Evolutionary conservation across 257 asterid genomes (phyloP).

Genomic region (Rhazya stricta): DNA sequence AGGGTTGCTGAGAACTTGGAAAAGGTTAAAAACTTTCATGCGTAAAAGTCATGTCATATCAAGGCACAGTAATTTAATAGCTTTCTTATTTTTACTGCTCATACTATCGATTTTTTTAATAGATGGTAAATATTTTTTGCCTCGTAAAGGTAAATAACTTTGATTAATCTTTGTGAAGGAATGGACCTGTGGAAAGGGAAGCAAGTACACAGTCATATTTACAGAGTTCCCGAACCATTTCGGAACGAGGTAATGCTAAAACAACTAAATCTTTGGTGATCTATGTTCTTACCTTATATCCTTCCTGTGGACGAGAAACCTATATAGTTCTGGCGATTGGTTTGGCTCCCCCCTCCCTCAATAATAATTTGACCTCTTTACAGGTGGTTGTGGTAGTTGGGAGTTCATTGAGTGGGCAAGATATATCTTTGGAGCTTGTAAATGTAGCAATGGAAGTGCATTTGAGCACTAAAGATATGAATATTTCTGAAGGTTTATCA

Average conservation of each 20-base stretch:
- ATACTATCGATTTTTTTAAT: too few relatives aligned
- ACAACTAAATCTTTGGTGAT: too few relatives aligned
- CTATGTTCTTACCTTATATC: too few relatives aligned
- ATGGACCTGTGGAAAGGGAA: slow-evolving; percentile 78
- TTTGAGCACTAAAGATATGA: slow-evolving; percentile 48
- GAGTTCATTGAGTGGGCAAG: slow-evolving; percentile 78
- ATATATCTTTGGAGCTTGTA: slow-evolving; percentile 77
- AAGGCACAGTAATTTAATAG: too few relatives aligned
- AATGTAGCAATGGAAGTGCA: slow-evolving; percentile 68
- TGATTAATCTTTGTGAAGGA: slow-evolving; percentile 31
- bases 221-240: slow-evolving; percentile 76
- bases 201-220: slow-evolving; percentile 76
- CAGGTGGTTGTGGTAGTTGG: slow-evolving; percentile 92
- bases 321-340: too few relatives aligned
- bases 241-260: slow-evolving; percentile 56
- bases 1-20: too few relatives aligned
- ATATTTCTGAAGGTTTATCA: slow-evolving; percentile 59
- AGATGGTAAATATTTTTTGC: too few relatives aligned
- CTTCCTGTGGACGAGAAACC: too few relatives aligned
- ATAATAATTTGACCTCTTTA: background rate
- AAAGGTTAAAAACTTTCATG: too few relatives aligned
- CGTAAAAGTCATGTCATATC: too few relatives aligned
- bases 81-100: too few relatives aligned
- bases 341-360: too few relatives aligned
- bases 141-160: background rate